Evolutionary conservation across 768 basidiomycete genomes (phyloP), one percentile per base, ranked within the genome.

Genomic region (Tephrocybe sp.): DNA sequence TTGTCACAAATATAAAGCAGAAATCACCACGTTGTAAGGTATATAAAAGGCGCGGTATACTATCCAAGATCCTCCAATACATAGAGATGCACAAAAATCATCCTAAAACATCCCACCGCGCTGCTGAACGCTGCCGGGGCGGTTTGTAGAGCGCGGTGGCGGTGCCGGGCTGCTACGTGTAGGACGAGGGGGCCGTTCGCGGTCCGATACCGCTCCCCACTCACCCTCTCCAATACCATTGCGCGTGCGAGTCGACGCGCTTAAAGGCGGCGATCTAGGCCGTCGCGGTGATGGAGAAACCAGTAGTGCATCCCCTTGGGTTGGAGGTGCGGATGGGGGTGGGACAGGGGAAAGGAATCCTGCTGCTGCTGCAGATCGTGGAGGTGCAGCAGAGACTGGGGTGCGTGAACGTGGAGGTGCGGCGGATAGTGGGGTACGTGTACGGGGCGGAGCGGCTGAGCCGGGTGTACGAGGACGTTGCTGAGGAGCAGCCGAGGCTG

Each of bases 121-220:
- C 17, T 78, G 74, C 54, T 70, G 72, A 12, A 71, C 62, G 61
- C 84, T 87, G 11, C 79, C 77, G 2, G 88, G 87, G 9, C 87
- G 72, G 65, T 86, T 82, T 17, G 71, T 71, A 48, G 87, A 88
- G 44, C 87, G 75, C 14, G 87, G 86, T 3, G 83, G 79, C 0
- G 78, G 82, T 1, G 77, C 79, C n/a, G 78, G 78, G 58, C 75
- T 75, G 13, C 63, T 67, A 44, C 66, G 60, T 30, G 63, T 53
- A 6, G 66, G 61, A 45, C 72, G 61, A 19, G 67, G 64, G 1
- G 69, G 65, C 36, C 69, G 44, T 11, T 66, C 58, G 54, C 64
- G 45, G 22, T 39, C 61, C 7, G 36, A 44, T 8, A 26, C 23
- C 26, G 33, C 30, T 31, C 16, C 11, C 52, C 49, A 43, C 19